phyloP scores from a whole-genome alignment of 805 yeast genomes.

The Yarrowia alimentaria region DNA sequence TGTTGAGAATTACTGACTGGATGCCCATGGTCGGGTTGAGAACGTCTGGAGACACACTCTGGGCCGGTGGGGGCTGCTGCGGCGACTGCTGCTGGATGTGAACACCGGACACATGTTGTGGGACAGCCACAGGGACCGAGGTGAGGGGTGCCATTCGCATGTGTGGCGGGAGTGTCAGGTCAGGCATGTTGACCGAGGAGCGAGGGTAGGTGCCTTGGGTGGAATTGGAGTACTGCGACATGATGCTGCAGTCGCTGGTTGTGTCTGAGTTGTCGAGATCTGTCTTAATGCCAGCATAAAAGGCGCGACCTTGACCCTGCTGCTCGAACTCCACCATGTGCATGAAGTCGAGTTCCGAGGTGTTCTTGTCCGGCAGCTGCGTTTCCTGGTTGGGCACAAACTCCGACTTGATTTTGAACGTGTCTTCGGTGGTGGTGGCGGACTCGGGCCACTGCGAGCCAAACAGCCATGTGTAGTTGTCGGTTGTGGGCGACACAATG shows the following conservation, averaged over 20 bases:
- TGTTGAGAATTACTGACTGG: conserved; percentile 2
- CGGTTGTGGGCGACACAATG: conserved; percentile 19
- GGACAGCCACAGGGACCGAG: background rate
- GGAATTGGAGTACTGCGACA: conserved; percentile 21
- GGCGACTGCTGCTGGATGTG: background rate
- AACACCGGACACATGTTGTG: background rate
- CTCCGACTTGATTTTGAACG: conserved; percentile 23
- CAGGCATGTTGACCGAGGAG: conserved; percentile 5
- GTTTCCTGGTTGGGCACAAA: conserved; percentile 10
- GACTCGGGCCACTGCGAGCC: conserved; percentile 24
- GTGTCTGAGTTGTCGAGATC: conserved; percentile 26
- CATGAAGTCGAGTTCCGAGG: conserved; percentile 21
- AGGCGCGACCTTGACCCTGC: conserved; percentile 21
- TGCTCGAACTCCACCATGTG: conserved; percentile 26
- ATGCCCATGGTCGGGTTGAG: conserved; percentile 7
- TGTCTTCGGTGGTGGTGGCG: conserved; percentile 14
- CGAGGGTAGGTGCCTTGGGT: conserved; percentile 13
- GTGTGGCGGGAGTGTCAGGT: conserved; percentile 6
- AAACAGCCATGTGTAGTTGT: conserved; percentile 25
- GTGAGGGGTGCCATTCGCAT: conserved; percentile 23
- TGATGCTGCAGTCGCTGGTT: conserved; percentile 17
- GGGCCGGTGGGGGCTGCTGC: background rate
- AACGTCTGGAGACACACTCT: conserved; percentile 7
- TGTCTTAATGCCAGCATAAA: conserved; percentile 16
- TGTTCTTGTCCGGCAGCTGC: conserved; percentile 3